Evolutionary conservation across 306 rosid genomes (phyloP), one percentile per base, ranked within the genome.

Genomic region (Begonia loranthoides): DNA sequence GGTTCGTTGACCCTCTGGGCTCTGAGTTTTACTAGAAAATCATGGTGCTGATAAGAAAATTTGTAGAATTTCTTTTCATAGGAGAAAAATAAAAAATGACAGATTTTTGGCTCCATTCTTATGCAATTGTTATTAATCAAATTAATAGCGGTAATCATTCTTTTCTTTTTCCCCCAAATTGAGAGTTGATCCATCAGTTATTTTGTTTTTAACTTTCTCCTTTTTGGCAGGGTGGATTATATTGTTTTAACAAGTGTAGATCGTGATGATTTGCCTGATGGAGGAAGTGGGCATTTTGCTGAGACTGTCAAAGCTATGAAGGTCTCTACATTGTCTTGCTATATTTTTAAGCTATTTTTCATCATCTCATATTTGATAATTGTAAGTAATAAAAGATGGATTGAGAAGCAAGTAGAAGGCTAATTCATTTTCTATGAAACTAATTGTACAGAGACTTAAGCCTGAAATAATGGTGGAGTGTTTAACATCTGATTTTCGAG

Each of bases 191-290:
- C 36, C 36, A 5, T 28, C 36, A 28, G 36, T 28, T 28, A 28
- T 28, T 43, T 43, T 43, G 47, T 10, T 3, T 43, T 10, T 10
- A n/a, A 11, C 47, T 43, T 43, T 43, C 47, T 43, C 14, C 13
- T 14, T 1, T 49, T 43, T 46, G 33, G 17, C 57, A 86, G 95
- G 24, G 93, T 86, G 68, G 93, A 86, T 71, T 86, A 86, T 62
- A 82, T 86, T 65, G 95, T 86, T 52, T 67, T 86, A 40, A 86
- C 95, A 14, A 90, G 95, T 61, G 97, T 90, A 38, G 97, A 90
- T 63, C 97, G 97, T 50, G 97, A 90, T 70, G 97, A 90, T 77
- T 45, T 90, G 49, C 85, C 94, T n/a, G 97, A 90, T 58, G 97
- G 97, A 59, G 97, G 97, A 69, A 90, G 97, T 67, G 87, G 81